Percentiles rank a stretch among this genome's conserved stretches.
Conservation (phyloP, 1,139 yeast species). For the Spathaspora jeffriesii region DNA sequence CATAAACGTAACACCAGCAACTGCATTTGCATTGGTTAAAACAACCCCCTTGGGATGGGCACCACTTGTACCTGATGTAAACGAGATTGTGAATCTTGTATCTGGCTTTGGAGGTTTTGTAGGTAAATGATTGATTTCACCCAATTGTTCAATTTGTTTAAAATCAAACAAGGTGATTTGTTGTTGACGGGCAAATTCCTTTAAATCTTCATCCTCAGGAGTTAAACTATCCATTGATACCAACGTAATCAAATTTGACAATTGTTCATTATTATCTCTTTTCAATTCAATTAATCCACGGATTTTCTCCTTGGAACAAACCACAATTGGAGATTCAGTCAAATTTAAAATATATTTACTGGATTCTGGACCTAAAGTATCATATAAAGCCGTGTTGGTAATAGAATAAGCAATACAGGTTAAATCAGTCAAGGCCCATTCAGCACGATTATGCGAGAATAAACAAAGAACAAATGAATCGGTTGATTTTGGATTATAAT, state of each 20-base stretch:
- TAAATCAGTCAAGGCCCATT: constrained; percentile 40
- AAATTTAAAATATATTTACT: constrained; percentile 33
- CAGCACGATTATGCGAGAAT: constrained; percentile 35
- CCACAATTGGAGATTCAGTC: constrained; percentile 36
- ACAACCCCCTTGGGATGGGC: constrained; percentile 72
- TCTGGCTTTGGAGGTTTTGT: constrained; percentile 54
- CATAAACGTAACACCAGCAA: constrained; percentile 46
- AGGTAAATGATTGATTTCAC: constrained; percentile 46
- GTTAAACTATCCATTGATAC: constrained; percentile 45
- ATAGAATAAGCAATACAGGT: constrained; percentile 37
- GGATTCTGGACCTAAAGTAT: constrained; percentile 39
- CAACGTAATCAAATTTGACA: constrained; percentile 31
- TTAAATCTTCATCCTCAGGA: constrained; percentile 17
- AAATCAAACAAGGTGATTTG: constrained; percentile 31
- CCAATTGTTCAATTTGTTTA: constrained; percentile 54
- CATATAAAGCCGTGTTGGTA: constrained; percentile 41
- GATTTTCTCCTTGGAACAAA: constrained; percentile 36
- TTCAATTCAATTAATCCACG: constrained; percentile 28
- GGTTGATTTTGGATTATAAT: constrained; percentile 21
- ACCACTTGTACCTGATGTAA: constrained; percentile 82
- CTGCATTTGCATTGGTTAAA: constrained; percentile 52
- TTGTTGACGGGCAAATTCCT: constrained; percentile 21
- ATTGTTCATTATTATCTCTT: constrained; percentile 18
- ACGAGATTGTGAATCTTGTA: constrained; percentile 64
- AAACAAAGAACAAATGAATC: constrained; percentile 34